These are phyloP conservation scores for Cinchona pubescens DNA, from an alignment of 257 asterid genomes.

Conservation along the genomic window DNA sequence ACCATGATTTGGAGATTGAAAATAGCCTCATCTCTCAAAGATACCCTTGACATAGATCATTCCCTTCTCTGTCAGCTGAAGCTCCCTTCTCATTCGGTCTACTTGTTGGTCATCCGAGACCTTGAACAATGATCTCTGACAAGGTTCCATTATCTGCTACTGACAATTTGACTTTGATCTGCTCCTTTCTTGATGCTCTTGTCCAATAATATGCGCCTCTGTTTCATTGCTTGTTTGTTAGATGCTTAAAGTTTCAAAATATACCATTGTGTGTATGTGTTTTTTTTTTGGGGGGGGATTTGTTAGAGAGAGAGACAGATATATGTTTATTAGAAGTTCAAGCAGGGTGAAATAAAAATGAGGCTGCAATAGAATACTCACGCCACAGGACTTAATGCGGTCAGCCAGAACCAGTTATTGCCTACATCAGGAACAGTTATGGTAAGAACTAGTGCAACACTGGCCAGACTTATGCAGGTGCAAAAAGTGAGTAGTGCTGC, in stretches of 20 bases:
- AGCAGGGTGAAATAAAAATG: background rate
- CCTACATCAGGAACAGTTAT: constrained; percentile 86
- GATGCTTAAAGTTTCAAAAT: background rate
- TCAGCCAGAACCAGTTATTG: constrained; percentile 82
- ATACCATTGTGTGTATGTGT: background rate
- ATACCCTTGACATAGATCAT: constrained; percentile 92
- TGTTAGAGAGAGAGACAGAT: background rate
- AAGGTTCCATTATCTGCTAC: constrained; percentile 64
- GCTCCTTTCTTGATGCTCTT: constrained; percentile 87
- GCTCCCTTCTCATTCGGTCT: constrained; percentile 85
- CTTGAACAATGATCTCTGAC: constrained; percentile 74
- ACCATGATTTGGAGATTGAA: background rate
- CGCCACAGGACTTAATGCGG: constrained; percentile 81
- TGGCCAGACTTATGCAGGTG: constrained; percentile 88
- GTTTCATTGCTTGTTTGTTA: constrained; percentile 22
- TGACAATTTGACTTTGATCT: constrained; percentile 76
- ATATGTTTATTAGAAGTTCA: too few relatives aligned
- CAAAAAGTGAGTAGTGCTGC: constrained; percentile 91
- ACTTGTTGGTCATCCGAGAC: constrained; percentile 88
- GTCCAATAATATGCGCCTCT: constrained; percentile 92
- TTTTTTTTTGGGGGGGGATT: background rate
- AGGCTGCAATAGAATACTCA: constrained; percentile 16
- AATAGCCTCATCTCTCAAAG: constrained; percentile 56
- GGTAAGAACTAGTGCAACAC: constrained; percentile 89
- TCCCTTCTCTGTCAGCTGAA: constrained; percentile 77